Evolutionary conservation across 2,329 filamentous ascomycete genomes (phyloP).

Genomic region (Pyrenophora graminea): DNA sequence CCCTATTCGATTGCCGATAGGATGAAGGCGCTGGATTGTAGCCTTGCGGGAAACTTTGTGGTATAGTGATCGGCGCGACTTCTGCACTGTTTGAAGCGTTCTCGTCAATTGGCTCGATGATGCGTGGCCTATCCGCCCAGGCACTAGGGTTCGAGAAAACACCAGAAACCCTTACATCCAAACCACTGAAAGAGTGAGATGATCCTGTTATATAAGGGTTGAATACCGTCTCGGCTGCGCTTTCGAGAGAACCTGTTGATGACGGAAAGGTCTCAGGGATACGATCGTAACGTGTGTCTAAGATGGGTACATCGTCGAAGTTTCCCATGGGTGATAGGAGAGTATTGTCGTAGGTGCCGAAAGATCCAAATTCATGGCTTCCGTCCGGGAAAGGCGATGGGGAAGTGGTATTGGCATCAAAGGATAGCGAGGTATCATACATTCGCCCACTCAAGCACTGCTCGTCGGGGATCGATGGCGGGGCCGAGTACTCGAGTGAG

Average conservation of each 20-base stretch:
- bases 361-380: slow-evolving; percentile 25
- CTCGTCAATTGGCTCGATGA: slow-evolving; percentile 38
- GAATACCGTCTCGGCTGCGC: slow-evolving; percentile 28
- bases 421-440: slow-evolving; percentile 32
- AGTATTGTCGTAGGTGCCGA: slow-evolving; percentile 28
- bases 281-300: slow-evolving; percentile 30
- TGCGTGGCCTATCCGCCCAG: slow-evolving; percentile 36
- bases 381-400: slow-evolving; percentile 27
- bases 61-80: slow-evolving; percentile 37
- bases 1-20: slow-evolving; percentile 16
- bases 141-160: slow-evolving; percentile 35
- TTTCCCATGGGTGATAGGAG: slow-evolving; percentile 21
- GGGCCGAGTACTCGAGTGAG: slow-evolving; percentile 37
- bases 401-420: slow-evolving; percentile 34
- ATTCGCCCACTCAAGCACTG: slow-evolving; percentile 29
- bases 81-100: slow-evolving; percentile 25
- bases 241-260: slow-evolving; percentile 24
- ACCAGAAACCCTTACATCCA: slow-evolving; percentile 37
- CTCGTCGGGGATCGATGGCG: slow-evolving; percentile 35
- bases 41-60: slow-evolving; percentile 24
- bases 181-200: slow-evolving; percentile 33
- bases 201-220: slow-evolving; percentile 39
- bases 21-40: slow-evolving; percentile 18
- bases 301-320: slow-evolving; percentile 25
- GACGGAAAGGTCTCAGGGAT: slow-evolving; percentile 26